Conservation (phyloP, 139 green algal genomes). For the Chloropicon primus region DNA sequence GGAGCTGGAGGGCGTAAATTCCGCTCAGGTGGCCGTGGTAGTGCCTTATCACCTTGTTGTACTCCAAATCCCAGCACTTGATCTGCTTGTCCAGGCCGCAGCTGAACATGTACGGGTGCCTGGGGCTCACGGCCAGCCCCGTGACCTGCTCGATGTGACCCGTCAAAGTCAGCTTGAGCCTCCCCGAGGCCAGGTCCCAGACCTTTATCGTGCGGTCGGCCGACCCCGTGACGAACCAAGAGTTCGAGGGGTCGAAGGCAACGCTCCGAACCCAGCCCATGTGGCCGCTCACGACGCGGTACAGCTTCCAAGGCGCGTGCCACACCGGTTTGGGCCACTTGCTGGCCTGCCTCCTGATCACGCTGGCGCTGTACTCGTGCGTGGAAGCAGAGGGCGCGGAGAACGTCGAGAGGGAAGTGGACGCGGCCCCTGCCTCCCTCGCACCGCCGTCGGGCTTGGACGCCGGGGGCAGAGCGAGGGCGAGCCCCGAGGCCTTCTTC, state of each 20-base stretch:
- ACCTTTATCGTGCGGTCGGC: conserved; percentile 97
- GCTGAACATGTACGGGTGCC: conserved; percentile 97
- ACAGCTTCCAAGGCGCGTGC: conserved; percentile 90
- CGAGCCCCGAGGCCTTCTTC: too few relatives aligned
- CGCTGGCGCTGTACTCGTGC: conserved; percentile 47
- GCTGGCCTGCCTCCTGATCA: conserved; percentile 56
- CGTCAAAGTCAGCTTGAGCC: conserved; percentile 96
- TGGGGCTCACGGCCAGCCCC: conserved; percentile 63
- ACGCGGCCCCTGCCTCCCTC: too few relatives aligned
- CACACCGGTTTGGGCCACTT: conserved; percentile 85
- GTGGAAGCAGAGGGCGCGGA: not conserved
- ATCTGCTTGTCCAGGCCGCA: conserved; percentile 92
- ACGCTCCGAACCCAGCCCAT: conserved; percentile 88
- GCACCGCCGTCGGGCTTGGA: too few relatives aligned
- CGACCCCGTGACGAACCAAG: conserved; percentile 90
- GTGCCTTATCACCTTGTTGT: conserved; percentile 96
- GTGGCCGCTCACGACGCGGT: conserved; percentile 90
- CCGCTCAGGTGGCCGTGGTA: conserved; percentile 98
- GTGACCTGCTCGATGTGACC: conserved; percentile 97
- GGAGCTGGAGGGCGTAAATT: conserved; percentile 89
- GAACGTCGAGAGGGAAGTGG: too few relatives aligned
- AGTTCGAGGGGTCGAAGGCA: conserved; percentile 86
- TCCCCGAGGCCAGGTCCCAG: conserved; percentile 62
- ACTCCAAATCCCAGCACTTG: conserved; percentile 99
- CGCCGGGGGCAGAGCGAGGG: too few relatives aligned